Conservation (phyloP, 192 early-diverging fungal species). For the Rhizoclosmatium sp. region DNA sequence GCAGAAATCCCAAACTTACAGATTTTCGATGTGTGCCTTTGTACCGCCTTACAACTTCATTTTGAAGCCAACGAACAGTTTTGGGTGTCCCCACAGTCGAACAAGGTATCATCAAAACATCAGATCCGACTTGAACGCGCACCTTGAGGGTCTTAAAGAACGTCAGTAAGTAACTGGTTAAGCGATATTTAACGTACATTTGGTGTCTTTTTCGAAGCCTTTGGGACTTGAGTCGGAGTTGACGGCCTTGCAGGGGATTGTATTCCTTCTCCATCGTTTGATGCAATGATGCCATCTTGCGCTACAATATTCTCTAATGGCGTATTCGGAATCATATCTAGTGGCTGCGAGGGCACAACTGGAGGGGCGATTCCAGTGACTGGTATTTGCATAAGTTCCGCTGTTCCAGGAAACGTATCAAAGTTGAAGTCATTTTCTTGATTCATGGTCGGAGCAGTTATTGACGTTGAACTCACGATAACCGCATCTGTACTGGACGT, state of each 20-base stretch:
- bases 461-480: too few relatives aligned
- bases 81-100: slow-evolving; percentile 19
- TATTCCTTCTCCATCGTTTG: too few relatives aligned
- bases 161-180: neutral
- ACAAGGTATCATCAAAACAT: neutral
- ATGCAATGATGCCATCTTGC: too few relatives aligned
- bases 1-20: slow-evolving; percentile 3
- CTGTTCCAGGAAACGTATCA: too few relatives aligned
- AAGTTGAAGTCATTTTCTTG: too few relatives aligned
- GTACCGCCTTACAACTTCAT: slow-evolving; percentile 25
- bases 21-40: neutral
- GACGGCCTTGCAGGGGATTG: neutral
- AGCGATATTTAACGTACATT: neutral
- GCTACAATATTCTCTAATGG: too few relatives aligned
- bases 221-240: neutral
- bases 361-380: too few relatives aligned
- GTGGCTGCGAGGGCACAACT: too few relatives aligned
- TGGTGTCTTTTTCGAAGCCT: neutral
- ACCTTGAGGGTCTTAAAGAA: slow-evolving; percentile 1
- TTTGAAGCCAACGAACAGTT: slow-evolving; percentile 30
- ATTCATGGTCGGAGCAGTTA: too few relatives aligned
- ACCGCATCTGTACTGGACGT: too few relatives aligned
- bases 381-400: too few relatives aligned
- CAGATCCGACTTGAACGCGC: slow-evolving; percentile 14
- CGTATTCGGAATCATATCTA: too few relatives aligned